Conservation (phyloP, 2,329 filamentous ascomycete genomes). For the Dactylonectria estremocensis region DNA sequence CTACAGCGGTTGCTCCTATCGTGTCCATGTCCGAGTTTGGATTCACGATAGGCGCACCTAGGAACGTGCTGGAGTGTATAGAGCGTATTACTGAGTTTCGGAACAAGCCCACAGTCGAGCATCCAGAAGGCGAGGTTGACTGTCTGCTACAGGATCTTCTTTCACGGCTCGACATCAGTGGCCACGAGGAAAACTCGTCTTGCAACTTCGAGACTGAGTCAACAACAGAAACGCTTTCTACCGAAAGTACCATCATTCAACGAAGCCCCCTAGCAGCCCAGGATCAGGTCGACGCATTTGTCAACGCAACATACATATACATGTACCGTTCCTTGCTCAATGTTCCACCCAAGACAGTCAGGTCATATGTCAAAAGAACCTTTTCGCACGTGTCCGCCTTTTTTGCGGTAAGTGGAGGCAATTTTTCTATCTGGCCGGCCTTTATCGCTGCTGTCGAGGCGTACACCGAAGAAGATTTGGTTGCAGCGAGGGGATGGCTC, state of each 20-base stretch:
- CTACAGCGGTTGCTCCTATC: not conserved
- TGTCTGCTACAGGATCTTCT: not conserved
- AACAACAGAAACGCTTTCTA: too few species aligned
- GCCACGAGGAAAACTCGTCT: not conserved
- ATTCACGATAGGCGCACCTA: constrained; percentile 20
- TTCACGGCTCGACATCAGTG: not conserved
- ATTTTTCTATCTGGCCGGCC: constrained; percentile 21
- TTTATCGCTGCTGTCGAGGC: constrained; percentile 19
- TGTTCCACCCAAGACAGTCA: constrained; percentile 1
- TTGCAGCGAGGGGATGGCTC: constrained; percentile 6
- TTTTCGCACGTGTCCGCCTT: constrained; percentile 12
- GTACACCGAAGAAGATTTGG: constrained; percentile 5
- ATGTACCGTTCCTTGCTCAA: constrained; percentile 15
- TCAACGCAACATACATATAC: constrained; percentile 20
- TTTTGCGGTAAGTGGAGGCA: constrained; percentile 9
- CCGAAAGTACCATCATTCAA: not conserved
- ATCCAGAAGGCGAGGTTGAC: not conserved
- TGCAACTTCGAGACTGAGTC: not conserved
- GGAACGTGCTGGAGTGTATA: constrained; percentile 13
- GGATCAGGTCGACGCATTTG: constrained; percentile 7
- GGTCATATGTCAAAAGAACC: not conserved
- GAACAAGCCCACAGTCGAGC: not conserved
- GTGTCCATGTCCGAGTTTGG: constrained; percentile 10
- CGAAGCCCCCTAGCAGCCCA: not conserved
- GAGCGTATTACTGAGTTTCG: constrained; percentile 10